These are phyloP conservation scores for Ceratocystis albifundus DNA, from an alignment of 2,329 filamentous ascomycete species.

Conservation along the genomic window DNA sequence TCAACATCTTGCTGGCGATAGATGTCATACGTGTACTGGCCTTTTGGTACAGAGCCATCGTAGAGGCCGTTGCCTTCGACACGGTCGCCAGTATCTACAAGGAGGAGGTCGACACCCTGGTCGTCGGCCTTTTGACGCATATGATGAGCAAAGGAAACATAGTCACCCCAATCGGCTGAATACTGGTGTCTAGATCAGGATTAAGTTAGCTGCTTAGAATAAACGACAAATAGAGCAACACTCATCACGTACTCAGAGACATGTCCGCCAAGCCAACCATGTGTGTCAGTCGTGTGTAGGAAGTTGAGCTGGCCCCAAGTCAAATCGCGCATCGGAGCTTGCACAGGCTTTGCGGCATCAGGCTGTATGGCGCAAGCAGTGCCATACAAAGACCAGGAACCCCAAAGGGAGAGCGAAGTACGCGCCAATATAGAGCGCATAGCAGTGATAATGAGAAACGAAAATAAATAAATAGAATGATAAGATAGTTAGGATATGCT, in stretches of 20 bases:
- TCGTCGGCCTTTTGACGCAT: conserved; percentile 68
- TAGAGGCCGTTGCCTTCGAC: conserved; percentile 93
- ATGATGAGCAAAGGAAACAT: conserved; percentile 80
- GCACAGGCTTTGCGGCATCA: conserved; percentile 62
- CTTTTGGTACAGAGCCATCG: conserved; percentile 78
- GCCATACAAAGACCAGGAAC: conserved; percentile 26
- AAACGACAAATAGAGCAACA: not conserved
- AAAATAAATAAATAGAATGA: not conserved
- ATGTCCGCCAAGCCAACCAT: conserved; percentile 93
- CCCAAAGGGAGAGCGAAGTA: conserved; percentile 26
- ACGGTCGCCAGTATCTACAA: conserved; percentile 90
- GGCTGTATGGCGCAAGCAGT: conserved; percentile 54
- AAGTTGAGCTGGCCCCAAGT: conserved; percentile 94
- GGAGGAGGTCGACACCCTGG: conserved; percentile 68
- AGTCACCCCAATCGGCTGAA: conserved; percentile 95
- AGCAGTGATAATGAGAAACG: not conserved
- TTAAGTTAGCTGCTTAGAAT: not conserved
- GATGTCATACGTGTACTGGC: conserved; percentile 78
- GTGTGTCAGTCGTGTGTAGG: conserved; percentile 90
- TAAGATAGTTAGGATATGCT: not conserved
- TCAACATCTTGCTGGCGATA: conserved; percentile 74
- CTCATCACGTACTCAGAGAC: conserved; percentile 59
- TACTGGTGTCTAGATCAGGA: conserved; percentile 59
- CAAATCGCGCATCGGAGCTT: conserved; percentile 70
- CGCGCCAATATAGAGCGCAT: conserved; percentile 7